Conservation (phyloP, 1,284 basidiomycete genomes). For the Ustilago sp. region DNA sequence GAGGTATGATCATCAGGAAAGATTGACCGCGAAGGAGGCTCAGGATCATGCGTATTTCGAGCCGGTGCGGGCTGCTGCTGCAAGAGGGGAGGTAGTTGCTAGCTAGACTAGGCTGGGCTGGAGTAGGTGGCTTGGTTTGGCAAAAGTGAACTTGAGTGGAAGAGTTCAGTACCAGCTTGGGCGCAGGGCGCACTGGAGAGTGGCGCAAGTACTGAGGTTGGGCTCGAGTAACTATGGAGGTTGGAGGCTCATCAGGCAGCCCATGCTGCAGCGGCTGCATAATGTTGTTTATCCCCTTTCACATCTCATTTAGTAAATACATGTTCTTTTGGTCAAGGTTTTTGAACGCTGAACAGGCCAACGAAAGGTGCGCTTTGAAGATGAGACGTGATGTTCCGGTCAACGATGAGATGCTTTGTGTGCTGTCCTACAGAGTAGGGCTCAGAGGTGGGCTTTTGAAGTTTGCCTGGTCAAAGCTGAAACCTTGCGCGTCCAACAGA, state of each 20-base stretch:
- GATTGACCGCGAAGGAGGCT: conserved; percentile 81
- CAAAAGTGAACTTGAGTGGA: too few relatives aligned
- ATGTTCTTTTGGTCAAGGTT: conserved; percentile 15
- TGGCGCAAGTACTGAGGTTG: too few relatives aligned
- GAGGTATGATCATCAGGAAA: conserved; percentile 95
- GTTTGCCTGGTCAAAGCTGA: too few relatives aligned
- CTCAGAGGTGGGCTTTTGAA: too few relatives aligned
- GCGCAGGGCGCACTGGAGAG: too few relatives aligned
- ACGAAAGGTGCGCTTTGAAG: neutral
- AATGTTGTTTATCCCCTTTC: neutral
- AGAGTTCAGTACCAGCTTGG: neutral
- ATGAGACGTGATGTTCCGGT: neutral
- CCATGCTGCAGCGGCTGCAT: neutral
- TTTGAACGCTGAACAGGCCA: neutral
- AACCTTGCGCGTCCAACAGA: too few relatives aligned
- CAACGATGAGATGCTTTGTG: too few relatives aligned
- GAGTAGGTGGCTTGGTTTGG: neutral
- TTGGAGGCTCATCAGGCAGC: neutral
- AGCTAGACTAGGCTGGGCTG: conserved; percentile 11
- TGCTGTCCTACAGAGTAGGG: too few relatives aligned
- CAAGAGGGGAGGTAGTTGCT: conserved; percentile 49
- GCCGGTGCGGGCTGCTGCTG: conserved; percentile 55
- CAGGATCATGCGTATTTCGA: conserved; percentile 68
- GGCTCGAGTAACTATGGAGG: too few relatives aligned
- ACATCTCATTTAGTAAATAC: conserved; percentile 6